Base-by-base conservation (phyloP, 106 monocot genomes). In the Phalaenopsis equestris region DNA sequence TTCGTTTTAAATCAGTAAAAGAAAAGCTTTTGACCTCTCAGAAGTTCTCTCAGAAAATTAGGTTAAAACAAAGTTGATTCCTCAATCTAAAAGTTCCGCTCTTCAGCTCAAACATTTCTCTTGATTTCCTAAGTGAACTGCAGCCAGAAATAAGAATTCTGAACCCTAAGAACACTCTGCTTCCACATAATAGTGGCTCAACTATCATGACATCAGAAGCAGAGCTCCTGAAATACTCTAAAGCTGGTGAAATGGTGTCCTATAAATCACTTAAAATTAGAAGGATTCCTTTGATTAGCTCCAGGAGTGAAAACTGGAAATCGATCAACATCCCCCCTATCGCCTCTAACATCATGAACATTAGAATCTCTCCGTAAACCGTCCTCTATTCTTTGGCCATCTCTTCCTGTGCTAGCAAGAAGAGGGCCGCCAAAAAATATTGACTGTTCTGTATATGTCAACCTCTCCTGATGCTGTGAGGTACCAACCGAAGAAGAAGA, bases 361-460 rank as follows among this genome's bases (percentile, higher is more conserved):
- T 52, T 52, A 78, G 82, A 80, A 41, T 39, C 86, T 61, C 87
- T 87, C 45, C 77, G 75, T 52, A 10, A 30, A 7, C 86, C 87
- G 11, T 65, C 45, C 6, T 79, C 87, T 37, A 15, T 86, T 52
- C 86, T 80, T 24, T 37, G 79, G 1, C 56, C 77, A 75, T 88
- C 85, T 38, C 68, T 84, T 46, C 67, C 76, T 3, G 87, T 78
- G 43, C 76, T 87, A 79, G 79, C 80, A 16, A 91, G 55, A 79
- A 98, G 89, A 5, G 98, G 98, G 3, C 98, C 98, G 15, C 94
- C 98, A 68, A 99, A 99, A 79, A 99, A 99, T 90, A 99, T 99
- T 0, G 94, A 95, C 77, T 94, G 94, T 36, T 91, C 94, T 1
- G 88, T 92, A 67, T 92, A 92, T 47, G 75, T 84, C 42, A 92